These are phyloP conservation scores for Abelmoschus esculentus DNA, from an alignment of 345 rosid genomes.

Conservation along the genomic window DNA sequence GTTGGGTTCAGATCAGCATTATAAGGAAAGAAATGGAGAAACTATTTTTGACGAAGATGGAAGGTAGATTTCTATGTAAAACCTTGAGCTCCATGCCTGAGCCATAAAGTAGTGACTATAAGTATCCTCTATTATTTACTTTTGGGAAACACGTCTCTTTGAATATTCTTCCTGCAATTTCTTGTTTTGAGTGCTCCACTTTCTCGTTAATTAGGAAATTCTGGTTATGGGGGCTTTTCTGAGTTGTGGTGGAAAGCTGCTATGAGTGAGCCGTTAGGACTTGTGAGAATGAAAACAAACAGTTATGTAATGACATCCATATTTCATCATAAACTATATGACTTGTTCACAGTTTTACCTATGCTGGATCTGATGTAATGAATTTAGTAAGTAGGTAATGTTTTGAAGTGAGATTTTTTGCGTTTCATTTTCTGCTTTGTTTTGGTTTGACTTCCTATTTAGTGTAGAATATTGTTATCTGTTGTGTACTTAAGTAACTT, in stretches of 20 bases:
- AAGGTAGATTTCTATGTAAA: conserved; percentile 40
- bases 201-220: background rate
- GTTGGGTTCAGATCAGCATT: conserved; percentile 52
- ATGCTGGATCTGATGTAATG: background rate
- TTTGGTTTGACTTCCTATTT: background rate
- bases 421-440: background rate
- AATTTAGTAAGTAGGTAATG: background rate
- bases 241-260: background rate
- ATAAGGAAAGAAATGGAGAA: conserved; percentile 51
- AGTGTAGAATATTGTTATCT: too few species aligned
- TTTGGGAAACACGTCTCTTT: background rate
- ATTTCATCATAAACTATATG: background rate
- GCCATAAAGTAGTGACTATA: background rate
- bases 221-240: conserved; percentile 2
- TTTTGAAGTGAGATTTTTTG: background rate
- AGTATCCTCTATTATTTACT: background rate
- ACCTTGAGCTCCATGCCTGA: background rate
- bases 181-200: conserved; percentile 7
- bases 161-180: conserved; percentile 3
- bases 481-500: too few species aligned
- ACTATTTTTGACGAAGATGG: conserved; percentile 47
- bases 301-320: background rate
- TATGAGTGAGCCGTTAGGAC: background rate
- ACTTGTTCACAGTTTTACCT: background rate
- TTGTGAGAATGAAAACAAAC: background rate